Evolutionary conservation across 345 rosid genomes (phyloP).

Genomic region (Citrus hindsii): DNA sequence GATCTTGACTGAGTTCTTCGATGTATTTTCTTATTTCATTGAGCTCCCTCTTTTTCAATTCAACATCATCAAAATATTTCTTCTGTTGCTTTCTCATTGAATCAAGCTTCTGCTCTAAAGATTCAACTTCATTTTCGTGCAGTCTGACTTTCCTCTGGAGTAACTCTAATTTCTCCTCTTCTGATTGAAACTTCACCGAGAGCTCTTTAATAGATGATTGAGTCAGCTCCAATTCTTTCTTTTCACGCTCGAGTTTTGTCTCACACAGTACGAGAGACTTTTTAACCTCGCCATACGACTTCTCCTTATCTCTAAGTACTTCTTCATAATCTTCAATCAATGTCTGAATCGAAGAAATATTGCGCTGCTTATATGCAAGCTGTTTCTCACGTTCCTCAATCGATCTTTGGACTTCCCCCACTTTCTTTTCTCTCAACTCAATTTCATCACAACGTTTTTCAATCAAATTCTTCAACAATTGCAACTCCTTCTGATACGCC

Average conservation of each 20-base stretch:
- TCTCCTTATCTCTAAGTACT: slow-evolving; percentile 11
- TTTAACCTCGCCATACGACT: slow-evolving; percentile 6
- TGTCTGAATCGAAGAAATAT: slow-evolving; percentile 6
- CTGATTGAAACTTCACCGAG: slow-evolving; percentile 15
- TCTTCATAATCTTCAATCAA: slow-evolving; percentile 7
- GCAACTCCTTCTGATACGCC: too few relatives aligned
- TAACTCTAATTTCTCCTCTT: slow-evolving; percentile 16
- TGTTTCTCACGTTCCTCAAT: slow-evolving; percentile 3
- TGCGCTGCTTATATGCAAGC: neutral
- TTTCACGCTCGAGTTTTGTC: neutral
- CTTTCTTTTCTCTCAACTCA: slow-evolving; percentile 11
- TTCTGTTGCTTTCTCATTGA: neutral
- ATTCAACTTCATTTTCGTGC: slow-evolving; percentile 3
- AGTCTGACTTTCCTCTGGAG: neutral
- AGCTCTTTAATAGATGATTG: slow-evolving; percentile 7
- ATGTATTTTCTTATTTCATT: neutral
- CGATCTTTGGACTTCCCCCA: neutral
- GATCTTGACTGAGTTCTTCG: neutral
- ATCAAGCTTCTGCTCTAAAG: slow-evolving; percentile 18
- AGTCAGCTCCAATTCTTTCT: neutral
- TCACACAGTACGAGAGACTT: slow-evolving; percentile 7
- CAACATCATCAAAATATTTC: slow-evolving; percentile 11
- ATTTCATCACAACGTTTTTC: neutral
- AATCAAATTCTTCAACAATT: too few relatives aligned
- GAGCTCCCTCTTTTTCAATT: slow-evolving; percentile 9